phyloP scores from a whole-genome alignment of 805 yeast species.

The Yarrowia sp. region DNA sequence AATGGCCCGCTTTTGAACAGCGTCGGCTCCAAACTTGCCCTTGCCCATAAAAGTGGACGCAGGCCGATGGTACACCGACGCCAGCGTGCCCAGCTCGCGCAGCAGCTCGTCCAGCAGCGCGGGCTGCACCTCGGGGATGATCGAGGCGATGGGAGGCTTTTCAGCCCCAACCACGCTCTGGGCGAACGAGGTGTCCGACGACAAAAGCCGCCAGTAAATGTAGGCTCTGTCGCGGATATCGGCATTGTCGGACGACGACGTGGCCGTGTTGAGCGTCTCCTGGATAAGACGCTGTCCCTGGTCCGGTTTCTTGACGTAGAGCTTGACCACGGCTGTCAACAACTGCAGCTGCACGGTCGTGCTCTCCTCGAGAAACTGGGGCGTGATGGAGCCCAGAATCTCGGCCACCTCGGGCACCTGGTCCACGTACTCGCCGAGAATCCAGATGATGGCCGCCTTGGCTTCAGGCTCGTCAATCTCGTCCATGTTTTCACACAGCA shows the following conservation, averaged over 20 bases:
- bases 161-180: constrained; percentile 56
- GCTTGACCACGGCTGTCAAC: constrained; percentile 73
- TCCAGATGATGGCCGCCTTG: constrained; percentile 77
- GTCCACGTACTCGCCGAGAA: constrained; percentile 68
- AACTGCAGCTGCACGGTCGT: constrained; percentile 73
- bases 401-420: constrained; percentile 46
- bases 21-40: constrained; percentile 44
- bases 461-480: constrained; percentile 74
- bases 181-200: constrained; percentile 79
- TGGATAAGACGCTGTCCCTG: constrained; percentile 67
- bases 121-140: constrained; percentile 70
- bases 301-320: constrained; percentile 59
- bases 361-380: constrained; percentile 61
- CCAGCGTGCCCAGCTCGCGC: constrained; percentile 74
- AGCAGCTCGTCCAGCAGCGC: constrained; percentile 64
- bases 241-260: constrained; percentile 77
- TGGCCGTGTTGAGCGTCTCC: constrained; percentile 70
- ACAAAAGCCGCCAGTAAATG: constrained; percentile 81
- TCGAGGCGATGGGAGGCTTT: constrained; percentile 69
- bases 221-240: constrained; percentile 84
- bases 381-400: constrained; percentile 44
- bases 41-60: constrained; percentile 58
- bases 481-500: constrained; percentile 47
- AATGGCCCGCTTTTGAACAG: constrained; percentile 50
- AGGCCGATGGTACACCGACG: constrained; percentile 89